Evolutionary conservation across 2,329 filamentous ascomycete species (phyloP).

Genomic region (Zasmidium citrigriseum): DNA sequence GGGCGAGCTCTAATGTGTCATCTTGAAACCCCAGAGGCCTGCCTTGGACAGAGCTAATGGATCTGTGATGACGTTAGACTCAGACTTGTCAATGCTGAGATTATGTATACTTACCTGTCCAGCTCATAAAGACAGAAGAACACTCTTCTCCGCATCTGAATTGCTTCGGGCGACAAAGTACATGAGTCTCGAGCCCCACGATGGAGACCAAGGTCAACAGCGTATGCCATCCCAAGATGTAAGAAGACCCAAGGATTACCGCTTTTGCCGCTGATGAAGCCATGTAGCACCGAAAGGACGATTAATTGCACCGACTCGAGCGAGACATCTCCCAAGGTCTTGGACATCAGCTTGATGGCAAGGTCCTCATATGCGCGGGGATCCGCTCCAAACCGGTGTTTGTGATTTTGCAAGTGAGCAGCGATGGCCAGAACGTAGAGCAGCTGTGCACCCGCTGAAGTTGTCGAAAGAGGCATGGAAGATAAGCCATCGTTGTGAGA

Average conservation of each 20-base stretch:
- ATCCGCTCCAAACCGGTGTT: neutral
- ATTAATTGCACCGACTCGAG: constrained; percentile 2
- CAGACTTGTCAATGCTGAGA: neutral
- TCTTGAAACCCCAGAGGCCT: constrained; percentile 12
- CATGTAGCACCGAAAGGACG: constrained; percentile 2
- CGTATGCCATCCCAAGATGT: constrained; percentile 7
- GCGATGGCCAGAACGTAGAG: neutral
- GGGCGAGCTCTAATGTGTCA: constrained; percentile 7
- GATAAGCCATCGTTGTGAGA: neutral
- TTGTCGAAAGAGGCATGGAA: neutral
- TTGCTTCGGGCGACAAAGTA: neutral
- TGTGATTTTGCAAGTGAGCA: neutral
- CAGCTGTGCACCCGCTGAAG: neutral
- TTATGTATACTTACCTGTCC: constrained; percentile 3
- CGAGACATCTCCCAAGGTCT: constrained; percentile 1
- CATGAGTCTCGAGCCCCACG: neutral
- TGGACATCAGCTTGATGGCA: neutral
- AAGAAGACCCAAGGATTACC: constrained; percentile 4
- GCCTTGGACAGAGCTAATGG: constrained; percentile 7
- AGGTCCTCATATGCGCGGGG: neutral
- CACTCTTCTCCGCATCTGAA: constrained; percentile 4
- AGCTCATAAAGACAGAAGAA: constrained; percentile 8
- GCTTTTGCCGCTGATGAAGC: constrained; percentile 3
- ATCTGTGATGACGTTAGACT: neutral
- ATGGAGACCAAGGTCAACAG: constrained; percentile 6